Evolutionary conservation across 768 basidiomycete species (phyloP), one percentile per base, ranked within the genome.

Genomic region (Lactifluus piperatus): DNA sequence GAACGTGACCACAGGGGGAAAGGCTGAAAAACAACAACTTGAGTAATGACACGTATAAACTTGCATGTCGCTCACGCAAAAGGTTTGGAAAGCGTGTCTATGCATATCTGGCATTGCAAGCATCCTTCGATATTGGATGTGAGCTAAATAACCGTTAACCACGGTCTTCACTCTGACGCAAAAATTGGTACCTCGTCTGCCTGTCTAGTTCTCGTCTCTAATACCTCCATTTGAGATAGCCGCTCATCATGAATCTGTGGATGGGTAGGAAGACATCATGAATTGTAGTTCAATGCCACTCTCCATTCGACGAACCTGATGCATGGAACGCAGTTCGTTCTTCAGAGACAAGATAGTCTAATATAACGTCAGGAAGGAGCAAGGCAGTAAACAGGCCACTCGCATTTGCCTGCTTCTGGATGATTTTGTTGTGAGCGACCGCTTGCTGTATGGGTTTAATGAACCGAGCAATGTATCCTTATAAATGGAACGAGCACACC

Each of bases 61-160:
- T 6, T 50, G 7, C 7, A 34, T 32, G 13, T 34, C 43, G 79
- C 85, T 63, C 67, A 89, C 87, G 80, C 81, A 67, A 79, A 84
- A 26, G 88, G 88, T 60, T 80, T 80, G 41, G 76, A 67, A 10
- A 88, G 72, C 11, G 83, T 69, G 20, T 90, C 88, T 75, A 88
- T 83, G 67, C 88, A 90, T 45, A 90, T 88, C 66, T 88, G 87
- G 66, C 88, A 90, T 65, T 82, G 82, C 18, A 86, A 68, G 32
- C 79, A 78, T 26, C 71, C 68, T 71, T 89, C 86, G 24, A 88
- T 77, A 7, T 73, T 74, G 10, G 77, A 67, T 11, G 87, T 71
- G 36, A 81, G 71, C 85, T 86, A 57, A 9, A 51, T 20, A 45
- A 36, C 43, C 13, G 58, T 45, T 47, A 27, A 22, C 39, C 8